Conservation (phyloP, 352 stramenopile genomes). For the Globisporangium spinosum region DNA sequence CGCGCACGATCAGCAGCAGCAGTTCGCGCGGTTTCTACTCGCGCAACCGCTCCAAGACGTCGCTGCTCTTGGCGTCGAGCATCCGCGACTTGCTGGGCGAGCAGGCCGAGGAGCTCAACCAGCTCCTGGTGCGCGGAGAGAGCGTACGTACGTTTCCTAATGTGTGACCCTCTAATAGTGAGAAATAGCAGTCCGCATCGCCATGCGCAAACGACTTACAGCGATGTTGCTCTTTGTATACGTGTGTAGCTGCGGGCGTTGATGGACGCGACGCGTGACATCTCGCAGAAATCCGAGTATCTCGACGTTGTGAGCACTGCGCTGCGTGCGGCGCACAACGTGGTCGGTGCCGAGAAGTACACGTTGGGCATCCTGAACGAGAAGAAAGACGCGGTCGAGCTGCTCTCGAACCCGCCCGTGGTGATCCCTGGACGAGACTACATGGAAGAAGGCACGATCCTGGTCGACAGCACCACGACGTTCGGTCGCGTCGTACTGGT, state of each 20-base stretch:
- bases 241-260: constrained; percentile 44
- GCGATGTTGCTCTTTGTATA: not conserved
- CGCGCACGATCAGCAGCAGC: not conserved
- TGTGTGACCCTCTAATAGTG: not conserved
- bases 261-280: constrained; percentile 57
- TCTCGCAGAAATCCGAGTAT: constrained; percentile 53
- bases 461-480: constrained; percentile 58
- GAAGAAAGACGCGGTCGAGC: constrained; percentile 53
- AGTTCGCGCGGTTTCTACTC: constrained; percentile 18
- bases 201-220: not conserved
- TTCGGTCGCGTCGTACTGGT: constrained; percentile 71
- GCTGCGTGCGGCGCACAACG: constrained; percentile 44
- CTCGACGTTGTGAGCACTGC: constrained; percentile 51
- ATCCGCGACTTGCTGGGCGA: constrained; percentile 57
- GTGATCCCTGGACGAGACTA: constrained; percentile 38
- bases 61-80: constrained; percentile 35
- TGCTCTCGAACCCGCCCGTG: constrained; percentile 63
- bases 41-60: constrained; percentile 43
- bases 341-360: constrained; percentile 54
- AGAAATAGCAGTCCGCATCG: not conserved
- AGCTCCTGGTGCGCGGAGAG: constrained; percentile 44
- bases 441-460: constrained; percentile 51
- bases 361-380: constrained; percentile 59
- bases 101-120: constrained; percentile 43
- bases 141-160: constrained; percentile 32